Base-by-base conservation (phyloP, 768 basidiomycete genomes). In the Galerina marginata region DNA sequence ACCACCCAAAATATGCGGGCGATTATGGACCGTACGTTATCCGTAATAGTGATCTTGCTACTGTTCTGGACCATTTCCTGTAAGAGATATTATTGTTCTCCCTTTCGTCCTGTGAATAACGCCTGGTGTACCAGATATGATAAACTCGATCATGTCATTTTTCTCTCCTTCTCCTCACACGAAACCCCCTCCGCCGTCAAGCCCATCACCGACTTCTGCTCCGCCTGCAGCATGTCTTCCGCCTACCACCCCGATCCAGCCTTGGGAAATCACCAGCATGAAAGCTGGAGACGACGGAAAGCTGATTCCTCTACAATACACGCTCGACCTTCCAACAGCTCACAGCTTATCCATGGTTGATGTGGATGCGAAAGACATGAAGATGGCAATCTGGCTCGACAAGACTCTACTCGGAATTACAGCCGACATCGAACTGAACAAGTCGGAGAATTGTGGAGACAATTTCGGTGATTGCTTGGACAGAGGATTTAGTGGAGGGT, bases 271-370 rank as follows among this genome's bases (percentile, higher is more conserved):
- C 25, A 39, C 56, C 29, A 58, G 58, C 4, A 64, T 68, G 56
- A 26, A 58, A 23, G 65, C 66, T 10, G 69, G 65, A 10, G 23
- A 60, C 1, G 63, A 67, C 23, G 65, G 60, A 12, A 47, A 60
- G 25, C 59, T 64, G 9, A 38, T 61, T 6, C 68, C 70, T n/a
- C 40, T 69, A 39, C 60, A 66, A 44, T 71, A 71, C 52, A 67
- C 58, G 7, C 47, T 69, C 12, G 56, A 69, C 56, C 53, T 48
- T 50, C 36, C 33, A n/a, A 65, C 64, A 15, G 37, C 63, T 1
- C 68, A 71, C 50, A 54, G 29, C 15, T 29, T 71, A 20, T 61
- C 62, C 37, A 26, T 69, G 26, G 52, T 66, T 2, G 68, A 67
- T 15, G 61, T 69, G 40, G 70, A 66, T 40, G 63, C 43, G 11